Conservation (phyloP, 495 filamentous ascomycete genomes). For the Hypoxylon rickii region DNA sequence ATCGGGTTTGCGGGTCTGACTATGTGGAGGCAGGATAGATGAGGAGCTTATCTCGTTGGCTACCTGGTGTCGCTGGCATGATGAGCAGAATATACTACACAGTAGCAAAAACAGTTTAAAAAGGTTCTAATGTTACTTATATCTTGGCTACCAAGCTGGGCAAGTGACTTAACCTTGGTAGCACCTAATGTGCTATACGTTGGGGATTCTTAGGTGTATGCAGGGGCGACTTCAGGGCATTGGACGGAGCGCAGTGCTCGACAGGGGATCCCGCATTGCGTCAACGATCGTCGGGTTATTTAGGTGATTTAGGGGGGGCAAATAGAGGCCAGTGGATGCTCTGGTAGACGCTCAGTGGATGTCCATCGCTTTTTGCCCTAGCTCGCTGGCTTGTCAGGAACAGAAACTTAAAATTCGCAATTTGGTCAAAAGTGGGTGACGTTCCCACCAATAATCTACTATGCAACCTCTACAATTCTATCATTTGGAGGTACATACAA, state of each 20-base stretch:
- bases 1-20: conserved; percentile 20
- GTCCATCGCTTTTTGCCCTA: too few relatives aligned
- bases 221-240: conserved; percentile 26
- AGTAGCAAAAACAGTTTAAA: background rate
- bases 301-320: background rate
- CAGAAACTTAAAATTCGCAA: conserved; percentile 23
- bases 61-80: conserved; percentile 18
- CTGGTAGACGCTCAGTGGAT: too few relatives aligned
- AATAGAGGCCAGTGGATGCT: background rate
- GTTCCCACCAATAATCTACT: background rate
- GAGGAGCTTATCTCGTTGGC: background rate
- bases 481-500: background rate
- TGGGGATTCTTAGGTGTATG: conserved; percentile 8
- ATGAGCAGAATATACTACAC: conserved; percentile 1
- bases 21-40: conserved; percentile 12
- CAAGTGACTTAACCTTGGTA: too few relatives aligned
- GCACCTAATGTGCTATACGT: too few relatives aligned
- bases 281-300: conserved; percentile 21
- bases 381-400: conserved; percentile 17
- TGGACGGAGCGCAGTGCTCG: conserved; percentile 2
- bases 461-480: too few relatives aligned
- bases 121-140: background rate
- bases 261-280: conserved; percentile 33
- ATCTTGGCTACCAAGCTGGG: conserved; percentile 17
- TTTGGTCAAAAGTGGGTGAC: conserved; percentile 11